Conservation (phyloP, 2,329 filamentous ascomycete genomes). For the Lasiodiplodia gonubiensis region DNA sequence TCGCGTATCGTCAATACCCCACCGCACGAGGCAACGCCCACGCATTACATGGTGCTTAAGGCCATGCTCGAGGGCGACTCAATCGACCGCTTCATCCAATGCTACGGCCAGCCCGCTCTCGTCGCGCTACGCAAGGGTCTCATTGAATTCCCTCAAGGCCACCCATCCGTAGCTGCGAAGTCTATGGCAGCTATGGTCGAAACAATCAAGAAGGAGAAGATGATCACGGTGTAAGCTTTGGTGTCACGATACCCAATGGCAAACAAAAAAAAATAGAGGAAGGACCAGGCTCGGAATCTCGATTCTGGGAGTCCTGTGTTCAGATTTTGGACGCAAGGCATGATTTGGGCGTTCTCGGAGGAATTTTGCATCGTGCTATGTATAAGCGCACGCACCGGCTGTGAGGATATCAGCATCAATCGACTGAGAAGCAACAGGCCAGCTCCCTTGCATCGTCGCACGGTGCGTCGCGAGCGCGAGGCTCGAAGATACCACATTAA, state of each 20-base stretch:
- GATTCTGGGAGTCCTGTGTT: background rate
- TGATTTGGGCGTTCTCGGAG: conserved; percentile 6
- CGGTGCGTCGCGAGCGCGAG: background rate
- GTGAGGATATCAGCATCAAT: background rate
- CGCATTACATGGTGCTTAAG: conserved; percentile 58
- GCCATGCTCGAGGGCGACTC: conserved; percentile 63
- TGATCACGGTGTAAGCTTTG: conserved; percentile 6
- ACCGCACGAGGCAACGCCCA: conserved; percentile 53
- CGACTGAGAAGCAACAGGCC: background rate
- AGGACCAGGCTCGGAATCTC: background rate
- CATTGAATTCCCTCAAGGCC: conserved; percentile 27
- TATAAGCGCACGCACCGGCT: conserved; percentile 7
- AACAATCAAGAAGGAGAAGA: conserved; percentile 13
- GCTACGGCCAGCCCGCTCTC: conserved; percentile 80
- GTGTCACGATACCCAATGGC: background rate
- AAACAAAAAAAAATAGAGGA: background rate
- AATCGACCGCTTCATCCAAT: conserved; percentile 75
- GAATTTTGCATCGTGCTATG: conserved; percentile 7
- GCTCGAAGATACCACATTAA: conserved; percentile 1
- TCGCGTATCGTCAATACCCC: conserved; percentile 79
- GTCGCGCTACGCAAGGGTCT: conserved; percentile 60
- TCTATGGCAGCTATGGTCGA: conserved; percentile 1
- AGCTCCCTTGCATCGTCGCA: background rate
- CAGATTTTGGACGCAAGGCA: background rate
- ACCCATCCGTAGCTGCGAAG: conserved; percentile 23